phyloP scores from a whole-genome alignment of 108 stramenopile species.

The Thalassiosira profunda region DNA sequence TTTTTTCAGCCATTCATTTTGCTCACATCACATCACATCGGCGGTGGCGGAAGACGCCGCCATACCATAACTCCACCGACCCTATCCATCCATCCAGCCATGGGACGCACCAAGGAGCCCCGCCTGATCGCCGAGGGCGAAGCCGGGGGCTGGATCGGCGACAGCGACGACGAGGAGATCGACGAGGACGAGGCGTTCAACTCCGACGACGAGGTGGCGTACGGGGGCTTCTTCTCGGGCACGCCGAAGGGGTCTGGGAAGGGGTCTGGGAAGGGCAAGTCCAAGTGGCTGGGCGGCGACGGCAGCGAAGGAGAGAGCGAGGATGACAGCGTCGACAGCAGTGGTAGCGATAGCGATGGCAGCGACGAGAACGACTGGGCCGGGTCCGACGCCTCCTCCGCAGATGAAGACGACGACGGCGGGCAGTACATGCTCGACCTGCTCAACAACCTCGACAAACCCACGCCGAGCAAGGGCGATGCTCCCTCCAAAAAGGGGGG shows the following conservation, averaged over 20 bases:
- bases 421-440: constrained; percentile 88
- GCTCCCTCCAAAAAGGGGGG: constrained; percentile 32
- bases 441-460: constrained; percentile 72
- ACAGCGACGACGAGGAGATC: constrained; percentile 70
- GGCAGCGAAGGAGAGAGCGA: constrained; percentile 35
- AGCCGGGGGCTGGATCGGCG: constrained; percentile 4
- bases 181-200: constrained; percentile 72
- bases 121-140: constrained; percentile 9
- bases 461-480: constrained; percentile 6
- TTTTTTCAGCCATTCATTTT: no score
- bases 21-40: no score
- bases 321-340: constrained; percentile 43
- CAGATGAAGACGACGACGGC: constrained; percentile 81
- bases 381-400: constrained; percentile 32
- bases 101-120: constrained; percentile 8
- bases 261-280: background rate
- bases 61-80: no score
- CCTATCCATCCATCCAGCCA: no score
- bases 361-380: constrained; percentile 74
- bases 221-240: constrained; percentile 52
- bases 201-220: constrained; percentile 65
- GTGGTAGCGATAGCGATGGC: constrained; percentile 44
- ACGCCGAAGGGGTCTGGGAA: background rate
- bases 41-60: no score
- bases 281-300: constrained; percentile 9